Percentiles rank a stretch among this genome's conserved stretches.
phyloP scores from a whole-genome alignment of 495 filamentous ascomycete genomes.

The Penicillium antarcticum region DNA sequence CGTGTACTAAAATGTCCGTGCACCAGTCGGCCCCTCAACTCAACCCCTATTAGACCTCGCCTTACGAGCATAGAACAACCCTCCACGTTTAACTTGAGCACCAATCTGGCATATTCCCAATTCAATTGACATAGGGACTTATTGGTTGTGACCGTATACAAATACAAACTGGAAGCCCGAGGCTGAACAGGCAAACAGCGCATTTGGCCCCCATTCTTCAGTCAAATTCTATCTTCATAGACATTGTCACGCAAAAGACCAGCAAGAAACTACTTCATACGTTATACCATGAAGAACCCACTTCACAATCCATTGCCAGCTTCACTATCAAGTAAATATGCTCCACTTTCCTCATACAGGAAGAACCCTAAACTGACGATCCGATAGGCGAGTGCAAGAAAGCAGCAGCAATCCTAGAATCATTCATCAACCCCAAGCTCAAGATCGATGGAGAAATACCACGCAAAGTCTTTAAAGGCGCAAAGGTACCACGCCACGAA shows the following conservation, averaged over 20 bases:
- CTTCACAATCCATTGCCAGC: constrained; percentile 57
- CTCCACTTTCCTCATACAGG: neutral
- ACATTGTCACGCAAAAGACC: neutral
- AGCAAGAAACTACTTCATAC: neutral
- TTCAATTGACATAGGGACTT: too few species aligned
- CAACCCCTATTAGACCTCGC: too few species aligned
- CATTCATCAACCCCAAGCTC: constrained; percentile 83
- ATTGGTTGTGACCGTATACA: too few species aligned
- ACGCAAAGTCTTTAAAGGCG: constrained; percentile 75
- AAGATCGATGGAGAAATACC: constrained; percentile 82
- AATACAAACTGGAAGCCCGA: too few species aligned
- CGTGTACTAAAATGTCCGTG: too few species aligned
- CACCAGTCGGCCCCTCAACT: too few species aligned
- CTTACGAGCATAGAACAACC: too few species aligned
- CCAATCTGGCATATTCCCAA: too few species aligned
- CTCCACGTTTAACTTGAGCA: too few species aligned
- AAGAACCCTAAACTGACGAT: neutral
- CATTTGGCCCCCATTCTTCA: too few species aligned
- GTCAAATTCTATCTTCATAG: too few species aligned
- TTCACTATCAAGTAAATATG: constrained; percentile 51
- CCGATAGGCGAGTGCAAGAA: constrained; percentile 73
- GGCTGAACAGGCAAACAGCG: too few species aligned
- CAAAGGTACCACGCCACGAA: constrained; percentile 58
- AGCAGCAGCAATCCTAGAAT: constrained; percentile 79
- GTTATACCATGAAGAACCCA: neutral